Evolutionary conservation across 2,329 filamentous ascomycete species (phyloP), one percentile per base, ranked within the genome.

Genomic region (Seiridium unicorne): DNA sequence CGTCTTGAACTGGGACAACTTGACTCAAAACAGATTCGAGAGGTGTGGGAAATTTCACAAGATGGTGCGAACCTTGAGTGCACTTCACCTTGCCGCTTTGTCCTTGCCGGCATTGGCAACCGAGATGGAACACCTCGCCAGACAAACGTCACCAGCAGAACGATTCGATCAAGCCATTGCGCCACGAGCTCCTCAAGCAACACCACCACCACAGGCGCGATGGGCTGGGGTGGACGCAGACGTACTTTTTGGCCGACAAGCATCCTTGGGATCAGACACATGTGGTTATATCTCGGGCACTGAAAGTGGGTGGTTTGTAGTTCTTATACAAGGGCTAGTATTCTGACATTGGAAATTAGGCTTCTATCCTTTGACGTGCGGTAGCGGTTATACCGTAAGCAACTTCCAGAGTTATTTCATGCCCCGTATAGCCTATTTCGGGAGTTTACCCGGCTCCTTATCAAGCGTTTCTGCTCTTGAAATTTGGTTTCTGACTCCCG

Each of bases 341-440:
- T 42, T 49, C 31, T 51, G 34, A 59, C 38, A 11, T 38, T 51
- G 7, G 36, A 26, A 36, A 40, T 11, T 32, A 60, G 54, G 53
- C 48, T 58, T 44, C 34, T 63, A 60, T 47, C 57, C 62, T 2
- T 34, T 63, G 49, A 61, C 55, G 7, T 66, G 64, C 42, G 42
- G 34, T 13, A 34, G 34, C 3, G 53, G 47, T 13, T 60, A 59
- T 10, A 64, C 65, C 4, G 18, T 2, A 26, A 26, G 18, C 18
- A 26, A 26, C 18, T 26, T 26, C 18, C 18, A 26, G 18, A 26
- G 18, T 26, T 26, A 26, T 26, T 26, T 26, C 18, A 26, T 26
- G 18, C 2, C 18, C 18, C 18, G 18, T 26, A 26, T 26, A 26
- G 18, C 18, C 18, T 26, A 2, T 26, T 26, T 26, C 18, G 18